Evolutionary conservation across 2,329 filamentous ascomycete genomes (phyloP).

Genomic region (Aspergillus sojae): DNA sequence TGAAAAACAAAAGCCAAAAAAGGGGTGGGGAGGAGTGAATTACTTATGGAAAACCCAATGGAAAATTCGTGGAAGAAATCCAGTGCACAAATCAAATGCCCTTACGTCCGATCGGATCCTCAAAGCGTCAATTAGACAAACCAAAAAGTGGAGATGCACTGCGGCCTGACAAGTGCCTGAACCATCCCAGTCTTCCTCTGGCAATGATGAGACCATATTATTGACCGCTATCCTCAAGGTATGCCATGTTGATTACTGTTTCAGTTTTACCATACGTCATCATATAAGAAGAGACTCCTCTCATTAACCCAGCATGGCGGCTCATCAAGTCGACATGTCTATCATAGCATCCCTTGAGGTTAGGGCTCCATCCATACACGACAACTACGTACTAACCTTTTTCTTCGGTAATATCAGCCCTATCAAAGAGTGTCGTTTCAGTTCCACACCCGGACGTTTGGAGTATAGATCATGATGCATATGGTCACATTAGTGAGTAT

Average conservation of each 20-base stretch:
- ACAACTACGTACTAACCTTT: neutral
- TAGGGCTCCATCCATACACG: neutral
- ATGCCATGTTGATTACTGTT: neutral
- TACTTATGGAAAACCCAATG: neutral
- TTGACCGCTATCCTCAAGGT: neutral
- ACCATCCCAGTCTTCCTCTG: neutral
- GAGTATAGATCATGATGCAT: neutral
- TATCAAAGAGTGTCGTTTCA: neutral
- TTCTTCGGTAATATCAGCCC: neutral
- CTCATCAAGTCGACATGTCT: neutral
- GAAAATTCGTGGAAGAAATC: constrained; percentile 5
- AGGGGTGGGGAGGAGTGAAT: neutral
- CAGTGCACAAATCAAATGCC: neutral
- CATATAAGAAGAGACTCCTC: neutral
- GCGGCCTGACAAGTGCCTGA: constrained; percentile 33
- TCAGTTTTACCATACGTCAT: neutral
- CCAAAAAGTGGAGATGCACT: constrained; percentile 20
- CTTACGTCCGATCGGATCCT: neutral
- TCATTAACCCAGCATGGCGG: neutral
- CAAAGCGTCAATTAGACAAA: constrained; percentile 1
- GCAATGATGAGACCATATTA: neutral
- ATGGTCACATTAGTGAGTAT: neutral
- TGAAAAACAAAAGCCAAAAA: neutral
- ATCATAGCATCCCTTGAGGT: neutral
- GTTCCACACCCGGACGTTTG: neutral